Base-by-base conservation (phyloP, 805 yeast genomes). In the Kluyveromyces aestuarii region DNA sequence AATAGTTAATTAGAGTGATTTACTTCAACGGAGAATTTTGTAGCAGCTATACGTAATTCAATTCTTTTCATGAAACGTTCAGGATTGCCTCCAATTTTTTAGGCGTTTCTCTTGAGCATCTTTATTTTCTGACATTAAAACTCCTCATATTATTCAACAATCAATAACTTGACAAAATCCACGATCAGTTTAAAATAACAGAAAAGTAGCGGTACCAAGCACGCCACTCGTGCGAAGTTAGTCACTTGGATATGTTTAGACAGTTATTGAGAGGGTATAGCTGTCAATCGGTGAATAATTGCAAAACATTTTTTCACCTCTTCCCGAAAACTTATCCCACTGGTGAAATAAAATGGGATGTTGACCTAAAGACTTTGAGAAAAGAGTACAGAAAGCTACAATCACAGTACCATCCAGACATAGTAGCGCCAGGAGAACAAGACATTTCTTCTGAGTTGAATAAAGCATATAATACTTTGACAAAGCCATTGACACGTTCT, bases 381-480 rank as follows among this genome's bases (percentile, higher is more conserved):
- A 75, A 79, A 50, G 98, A 93, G 63, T 91, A 81, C 63, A 69
- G 96, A 38, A 54, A 59, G 8, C 69, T 89, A 30, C 98, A 91
- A 64, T 77, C 84, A 37, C 72, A 74, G 50, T 73, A 77, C 44
- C 99, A 91, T 61, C 99, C 99, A 0, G 99, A 91, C 68, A 71
- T 73, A 51, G 69, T 69, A 52, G 66, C 49, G 37, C 55, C 50
- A 53, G 49, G 44, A 3, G 48, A 47, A n/a, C 53, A 50, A 35
- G 49, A 58, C 36, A 62, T 61, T 38, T 59, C 84, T 6, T 74
- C 89, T 1, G 58, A 75, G 18, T 68, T 93, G 35, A 89, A 91
- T 60, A 77, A 74, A 44, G 98, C 96, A 0, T 91, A 87, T 64
- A 70, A 82, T 19, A 80, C 85, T 1, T 64, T 91, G 48, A 72